phyloP scores from a whole-genome alignment of 306 rosid genomes.

The Vigna unguiculata region DNA sequence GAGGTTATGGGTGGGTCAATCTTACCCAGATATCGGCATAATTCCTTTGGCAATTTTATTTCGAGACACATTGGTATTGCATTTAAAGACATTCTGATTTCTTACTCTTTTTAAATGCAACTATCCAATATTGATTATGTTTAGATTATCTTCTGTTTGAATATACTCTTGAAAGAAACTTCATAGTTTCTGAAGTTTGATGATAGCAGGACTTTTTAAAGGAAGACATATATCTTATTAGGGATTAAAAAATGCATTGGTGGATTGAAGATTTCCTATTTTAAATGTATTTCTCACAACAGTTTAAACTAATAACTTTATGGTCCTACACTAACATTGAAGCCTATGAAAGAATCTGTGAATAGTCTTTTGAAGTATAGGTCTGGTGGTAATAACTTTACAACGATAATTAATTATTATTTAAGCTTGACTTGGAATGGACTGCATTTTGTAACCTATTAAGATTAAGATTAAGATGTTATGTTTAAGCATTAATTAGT shows the following conservation, averaged over 20 bases:
- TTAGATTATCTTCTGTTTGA: constrained; percentile 31
- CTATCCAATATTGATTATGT: constrained; percentile 29
- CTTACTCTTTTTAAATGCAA: constrained; percentile 20
- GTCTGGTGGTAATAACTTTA: constrained; percentile 22
- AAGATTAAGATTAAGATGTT: no score
- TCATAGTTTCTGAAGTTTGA: constrained; percentile 37
- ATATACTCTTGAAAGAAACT: constrained; percentile 9
- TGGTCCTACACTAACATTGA: constrained; percentile 1
- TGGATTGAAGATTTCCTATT: constrained; percentile 18
- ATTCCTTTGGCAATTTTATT: constrained; percentile 75
- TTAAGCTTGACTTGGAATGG: constrained; percentile 32
- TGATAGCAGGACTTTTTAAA: constrained; percentile 7
- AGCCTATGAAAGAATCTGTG: not conserved
- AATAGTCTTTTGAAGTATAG: constrained; percentile 17
- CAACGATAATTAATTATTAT: constrained; percentile 10
- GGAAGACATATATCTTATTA: no score
- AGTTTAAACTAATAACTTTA: not conserved
- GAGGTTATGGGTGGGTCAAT: constrained; percentile 82
- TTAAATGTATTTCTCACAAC: constrained; percentile 5
- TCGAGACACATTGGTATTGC: constrained; percentile 61
- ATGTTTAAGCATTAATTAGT: constrained; percentile 10
- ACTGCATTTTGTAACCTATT: constrained; percentile 17
- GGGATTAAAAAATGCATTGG: not conserved
- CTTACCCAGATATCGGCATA: constrained; percentile 49
- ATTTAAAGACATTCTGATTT: constrained; percentile 18